Evolutionary conservation across 2,329 filamentous ascomycete species (phyloP), one percentile per base, ranked within the genome.

Genomic region (Anisogramma anomala): DNA sequence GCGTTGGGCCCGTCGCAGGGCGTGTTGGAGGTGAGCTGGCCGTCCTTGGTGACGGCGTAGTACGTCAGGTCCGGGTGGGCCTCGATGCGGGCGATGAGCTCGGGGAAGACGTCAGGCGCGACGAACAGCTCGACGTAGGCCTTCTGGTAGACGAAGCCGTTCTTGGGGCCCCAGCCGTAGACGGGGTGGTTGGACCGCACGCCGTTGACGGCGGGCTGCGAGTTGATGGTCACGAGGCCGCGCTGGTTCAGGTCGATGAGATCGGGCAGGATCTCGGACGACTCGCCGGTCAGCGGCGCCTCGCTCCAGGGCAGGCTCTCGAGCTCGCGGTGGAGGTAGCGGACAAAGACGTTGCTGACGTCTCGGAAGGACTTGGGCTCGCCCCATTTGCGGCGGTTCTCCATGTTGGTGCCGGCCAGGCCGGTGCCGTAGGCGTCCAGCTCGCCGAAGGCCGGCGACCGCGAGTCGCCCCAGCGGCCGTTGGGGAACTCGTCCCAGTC

Each of bases 401-500:
- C 79, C 2, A 79, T 73, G n/a, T 85, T 77, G 0, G 84, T 85
- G 57, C 95, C 85, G 64, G 95, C 91, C 28, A 98, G 69, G 42
- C 82, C 91, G n/a, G 93, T 87, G 9, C 91, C 91, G 57, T 96
- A 96, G n/a, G 89, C 89, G 56, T 96, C 88, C 45, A 95, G 95
- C 60, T 95, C 87, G 53, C 89, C 89, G 57, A 94, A 96, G 0
- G 89, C 89, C 1, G 87, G 87, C 3, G 87, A 94, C 39, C 89
- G 77, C 4, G 88, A 84, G 55, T 95, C 89, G 57, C 89, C 89
- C 79, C 89, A 96, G 41, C 89, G 77, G 20, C 89, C 91, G 66
- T 96, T 96, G 48, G 89, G 89, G 60, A 87, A 98, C 56, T 98
- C 91, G 55, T 98, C 91, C 91, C 91, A 98, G 52, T 95, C 89